phyloP scores from a whole-genome alignment of 805 yeast genomes.

The Pichia eremophila region DNA sequence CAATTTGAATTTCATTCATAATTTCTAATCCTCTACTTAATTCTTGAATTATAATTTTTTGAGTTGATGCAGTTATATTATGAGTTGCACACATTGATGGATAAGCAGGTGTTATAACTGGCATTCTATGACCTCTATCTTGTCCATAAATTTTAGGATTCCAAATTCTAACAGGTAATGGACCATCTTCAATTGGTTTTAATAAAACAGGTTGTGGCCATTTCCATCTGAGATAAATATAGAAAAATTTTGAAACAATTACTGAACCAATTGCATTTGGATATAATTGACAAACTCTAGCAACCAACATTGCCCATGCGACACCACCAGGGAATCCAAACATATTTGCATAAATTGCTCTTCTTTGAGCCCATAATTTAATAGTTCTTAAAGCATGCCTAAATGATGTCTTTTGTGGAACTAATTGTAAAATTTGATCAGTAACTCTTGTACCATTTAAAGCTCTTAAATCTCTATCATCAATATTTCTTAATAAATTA shows the following conservation, averaged over 20 bases:
- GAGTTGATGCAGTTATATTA: conserved; percentile 84
- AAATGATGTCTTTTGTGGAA: conserved; percentile 89
- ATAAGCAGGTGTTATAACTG: conserved; percentile 95
- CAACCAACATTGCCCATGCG: conserved; percentile 99
- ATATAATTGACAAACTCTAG: conserved; percentile 90
- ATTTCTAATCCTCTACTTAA: conserved; percentile 66
- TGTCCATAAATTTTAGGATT: conserved; percentile 85
- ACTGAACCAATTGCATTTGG: conserved; percentile 95
- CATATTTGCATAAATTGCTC: conserved; percentile 90
- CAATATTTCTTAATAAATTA: conserved; percentile 74
- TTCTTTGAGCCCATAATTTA: conserved; percentile 92
- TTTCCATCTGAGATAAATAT: conserved; percentile 79
- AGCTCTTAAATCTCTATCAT: conserved; percentile 83
- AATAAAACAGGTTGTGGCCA: conserved; percentile 98
- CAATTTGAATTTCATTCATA: conserved; percentile 56
- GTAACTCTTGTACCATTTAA: conserved; percentile 96
- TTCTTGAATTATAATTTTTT: conserved; percentile 71
- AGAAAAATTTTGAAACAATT: conserved; percentile 81
- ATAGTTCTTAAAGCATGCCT: conserved; percentile 87
- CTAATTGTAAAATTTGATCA: conserved; percentile 80
- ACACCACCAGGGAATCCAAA: conserved; percentile 99
- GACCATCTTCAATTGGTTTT: conserved; percentile 94
- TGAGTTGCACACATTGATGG: conserved; percentile 99
- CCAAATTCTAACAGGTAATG: conserved; percentile 93
- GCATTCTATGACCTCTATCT: conserved; percentile 90